Evolutionary conservation across 441 rosid species (phyloP), one percentile per base, ranked within the genome.

Genomic region (Erodium trifolium): DNA sequence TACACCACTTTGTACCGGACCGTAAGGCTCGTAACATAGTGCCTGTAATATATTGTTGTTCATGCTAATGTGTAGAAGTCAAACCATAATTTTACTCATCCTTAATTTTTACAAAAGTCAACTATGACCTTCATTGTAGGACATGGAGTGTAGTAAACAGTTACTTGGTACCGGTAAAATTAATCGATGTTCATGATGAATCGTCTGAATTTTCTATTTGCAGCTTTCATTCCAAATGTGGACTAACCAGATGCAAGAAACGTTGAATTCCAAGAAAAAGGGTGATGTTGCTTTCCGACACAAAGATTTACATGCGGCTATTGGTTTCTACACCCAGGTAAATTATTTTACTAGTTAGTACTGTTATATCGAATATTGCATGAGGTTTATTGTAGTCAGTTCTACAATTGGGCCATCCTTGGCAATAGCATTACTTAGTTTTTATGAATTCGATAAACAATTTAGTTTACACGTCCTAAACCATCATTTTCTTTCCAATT

Each of bases 171-270:
- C 27, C 27, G 0, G 27, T 23, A 23, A 0, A 23, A 23, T 23
- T 23, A 23, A 23, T 23, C 27, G 27, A 23, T 23, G 27, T 23
- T 23, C 27, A 23, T 23, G 27, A 23, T 23, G 2, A 23, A 23
- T 23, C 2, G 27, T 23, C 3, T 71, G 72, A 37, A 53, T 69
- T 74, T 69, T 66, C 73, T 17, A 13, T 8, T 35, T 78, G 84
- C 86, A 93, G 97, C 86, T 93, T 10, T 93, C 97, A n/a, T 91
- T 91, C 81, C 83, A 89, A 73, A 82, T 87, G 86, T 93, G 90
- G 96, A 91, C 96, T 65, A 80, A 83, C 77, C 89, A 91, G 68
- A 88, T 91, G 90, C 91, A 89, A 74, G 98, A 91, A 65, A 90
- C 94, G 0, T 78, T 89, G 70, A 77, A 82, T 77, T 93, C 87